phyloP scores from a whole-genome alignment of 148 eudicot genomes.

The Chenopodium quinoa region DNA sequence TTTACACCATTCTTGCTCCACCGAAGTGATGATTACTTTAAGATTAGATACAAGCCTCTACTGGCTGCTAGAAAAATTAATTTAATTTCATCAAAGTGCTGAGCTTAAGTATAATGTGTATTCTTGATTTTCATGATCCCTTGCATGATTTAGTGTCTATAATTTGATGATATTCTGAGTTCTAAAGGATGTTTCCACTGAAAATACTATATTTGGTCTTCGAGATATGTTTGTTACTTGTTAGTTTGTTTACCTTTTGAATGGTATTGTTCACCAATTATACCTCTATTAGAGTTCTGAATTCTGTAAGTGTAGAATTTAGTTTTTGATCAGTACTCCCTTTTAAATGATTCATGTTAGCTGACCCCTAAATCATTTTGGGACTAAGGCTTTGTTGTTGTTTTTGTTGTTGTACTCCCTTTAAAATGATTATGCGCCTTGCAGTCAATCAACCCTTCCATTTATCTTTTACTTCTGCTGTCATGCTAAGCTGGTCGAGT shows the following conservation, averaged over 20 bases:
- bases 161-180: neutral
- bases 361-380: too few species aligned
- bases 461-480: too few species aligned
- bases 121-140: neutral
- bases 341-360: too few species aligned
- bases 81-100: neutral
- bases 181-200: neutral
- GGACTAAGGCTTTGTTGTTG: too few species aligned
- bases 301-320: too few species aligned
- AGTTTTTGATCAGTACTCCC: too few species aligned
- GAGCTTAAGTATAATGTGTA: neutral
- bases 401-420: too few species aligned
- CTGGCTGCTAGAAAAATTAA: neutral
- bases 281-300: neutral
- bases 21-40: constrained; percentile 36
- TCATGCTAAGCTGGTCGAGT: too few species aligned
- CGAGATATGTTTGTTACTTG: neutral
- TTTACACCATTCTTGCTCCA: constrained; percentile 79
- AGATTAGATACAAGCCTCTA: neutral
- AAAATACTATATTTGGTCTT: neutral
- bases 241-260: neutral
- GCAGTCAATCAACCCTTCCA: too few species aligned
- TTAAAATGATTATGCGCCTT: too few species aligned
- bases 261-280: neutral
- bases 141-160: constrained; percentile 17